Base-by-base conservation (phyloP, 2,329 filamentous ascomycete species). In the Coniochaeta sp. region DNA sequence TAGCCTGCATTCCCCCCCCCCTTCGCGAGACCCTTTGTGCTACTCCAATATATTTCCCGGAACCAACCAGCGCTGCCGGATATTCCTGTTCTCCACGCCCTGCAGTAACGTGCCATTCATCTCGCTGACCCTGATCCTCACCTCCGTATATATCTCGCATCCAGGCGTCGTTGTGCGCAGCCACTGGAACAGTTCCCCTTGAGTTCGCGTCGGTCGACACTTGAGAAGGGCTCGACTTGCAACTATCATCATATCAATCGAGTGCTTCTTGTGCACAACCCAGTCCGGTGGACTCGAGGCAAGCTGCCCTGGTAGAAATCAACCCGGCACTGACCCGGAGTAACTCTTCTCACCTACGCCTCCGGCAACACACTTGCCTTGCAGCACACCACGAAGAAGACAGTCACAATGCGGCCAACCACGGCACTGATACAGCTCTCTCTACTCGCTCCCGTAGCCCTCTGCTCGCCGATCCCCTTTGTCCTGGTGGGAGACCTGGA, bases 401-500 rank as follows among this genome's bases (percentile, higher is more conserved):
- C 26, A 24, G 5, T 62, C 58, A 60, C 55, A 58, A 59, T 47
- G 61, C 60, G 63, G 44, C 44, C 58, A 54, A 44, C 62, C 55
- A 62, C 62, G 54, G 47, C 62, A 60, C 32, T 57, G 58, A 28
- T 26, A 24, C 55, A 9, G 26, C 60, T 67, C 44, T 30, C 59
- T 44, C 40, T 61, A 4, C 12, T 52, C 5, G 65, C 64, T 26
- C 62, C 62, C 3, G 22, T 65, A 12, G 62, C 59, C 5, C 30
- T 56, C 16, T 63, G 61, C 30, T 59, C 62, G 16, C 65, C 65
- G 1, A 40, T 64, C 7, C 38, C 62, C 1, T 10, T 61, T n/a
- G 32, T 59, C 26, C 17, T 62, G 14, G 34, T 58, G n/a, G 54
- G 58, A 22, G 22, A 40, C 16, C 50, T 62, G 52, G 62, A 63